Conservation (phyloP, 2,329 filamentous ascomycete genomes). For the Trematosphaeria pertusa region DNA sequence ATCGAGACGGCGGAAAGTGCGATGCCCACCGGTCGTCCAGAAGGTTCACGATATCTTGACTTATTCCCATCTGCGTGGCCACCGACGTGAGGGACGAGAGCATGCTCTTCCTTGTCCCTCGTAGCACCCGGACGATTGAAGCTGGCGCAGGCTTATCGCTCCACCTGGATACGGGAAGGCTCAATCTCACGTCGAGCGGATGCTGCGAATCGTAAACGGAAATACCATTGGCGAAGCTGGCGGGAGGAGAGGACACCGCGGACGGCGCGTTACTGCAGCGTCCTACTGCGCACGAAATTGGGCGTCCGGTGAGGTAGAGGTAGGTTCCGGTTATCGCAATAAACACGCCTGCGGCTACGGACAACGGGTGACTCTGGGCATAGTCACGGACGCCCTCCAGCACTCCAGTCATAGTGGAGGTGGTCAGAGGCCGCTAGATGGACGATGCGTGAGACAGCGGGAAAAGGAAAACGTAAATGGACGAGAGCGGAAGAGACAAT, state of each 20-base stretch:
- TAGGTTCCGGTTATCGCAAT: slow-evolving; percentile 28
- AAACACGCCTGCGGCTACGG: slow-evolving; percentile 25
- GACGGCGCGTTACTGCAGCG: slow-evolving; percentile 11
- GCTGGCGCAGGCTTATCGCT: slow-evolving; percentile 19
- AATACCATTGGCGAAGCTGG: slow-evolving; percentile 6
- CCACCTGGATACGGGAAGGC: slow-evolving; percentile 21
- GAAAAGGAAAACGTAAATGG: background rate
- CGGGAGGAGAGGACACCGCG: slow-evolving; percentile 3
- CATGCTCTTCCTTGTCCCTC: slow-evolving; percentile 17
- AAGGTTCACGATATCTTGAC: slow-evolving; percentile 3
- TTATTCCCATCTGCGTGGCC: slow-evolving; percentile 17
- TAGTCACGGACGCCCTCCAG: slow-evolving; percentile 29
- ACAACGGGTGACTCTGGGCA: slow-evolving; percentile 29
- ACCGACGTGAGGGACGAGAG: slow-evolving; percentile 8
- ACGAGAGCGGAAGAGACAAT: too few relatives aligned
- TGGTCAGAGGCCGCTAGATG: background rate
- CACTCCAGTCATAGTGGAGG: slow-evolving; percentile 24
- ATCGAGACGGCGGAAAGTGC: slow-evolving; percentile 24
- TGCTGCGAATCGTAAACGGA: slow-evolving; percentile 11
- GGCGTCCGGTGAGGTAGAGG: slow-evolving; percentile 24
- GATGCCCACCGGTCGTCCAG: slow-evolving; percentile 22
- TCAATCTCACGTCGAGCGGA: slow-evolving; percentile 11
- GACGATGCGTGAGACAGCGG: background rate
- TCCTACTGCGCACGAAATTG: slow-evolving; percentile 14
- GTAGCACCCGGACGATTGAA: slow-evolving; percentile 20